These are phyloP conservation scores for Fusarium illudens DNA, from an alignment of 2,329 filamentous ascomycete species.

Conservation along the genomic window DNA sequence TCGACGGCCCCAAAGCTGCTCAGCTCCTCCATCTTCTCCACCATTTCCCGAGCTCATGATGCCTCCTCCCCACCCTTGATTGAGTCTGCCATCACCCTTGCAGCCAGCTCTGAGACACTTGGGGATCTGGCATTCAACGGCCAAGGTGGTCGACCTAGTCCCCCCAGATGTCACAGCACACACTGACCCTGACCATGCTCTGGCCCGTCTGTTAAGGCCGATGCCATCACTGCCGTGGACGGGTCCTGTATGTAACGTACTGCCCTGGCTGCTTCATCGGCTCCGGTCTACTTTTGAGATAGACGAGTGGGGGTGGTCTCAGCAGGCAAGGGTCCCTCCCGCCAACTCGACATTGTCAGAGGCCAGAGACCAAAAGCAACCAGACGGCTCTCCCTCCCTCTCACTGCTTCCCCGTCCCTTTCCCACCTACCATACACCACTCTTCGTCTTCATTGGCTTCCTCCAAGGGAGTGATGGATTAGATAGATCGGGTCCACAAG, in stretches of 20 bases:
- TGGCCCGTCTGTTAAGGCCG: conserved; percentile 19
- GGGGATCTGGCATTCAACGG: conserved; percentile 45
- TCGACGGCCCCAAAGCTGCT: conserved; percentile 17
- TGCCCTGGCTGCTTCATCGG: conserved; percentile 25
- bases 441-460: conserved; percentile 20
- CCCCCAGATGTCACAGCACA: conserved; percentile 29
- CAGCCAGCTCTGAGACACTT: conserved; percentile 41
- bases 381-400: conserved; percentile 31
- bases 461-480: conserved; percentile 36
- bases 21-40: conserved; percentile 38
- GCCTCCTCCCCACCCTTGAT: conserved; percentile 31
- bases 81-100: conserved; percentile 42
- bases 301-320: conserved; percentile 40
- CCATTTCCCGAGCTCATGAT: conserved; percentile 39
- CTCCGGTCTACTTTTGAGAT: conserved; percentile 33
- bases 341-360: conserved; percentile 36
- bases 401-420: conserved; percentile 20
- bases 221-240: conserved; percentile 31
- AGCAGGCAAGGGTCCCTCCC: conserved; percentile 38
- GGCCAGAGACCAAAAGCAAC: conserved; percentile 41
- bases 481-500: conserved; percentile 35
- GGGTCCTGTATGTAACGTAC: conserved; percentile 17
- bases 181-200: conserved; percentile 19
- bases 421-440: conserved; percentile 17
- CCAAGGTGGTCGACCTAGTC: conserved; percentile 31